phyloP scores from a whole-genome alignment of 176 grass and related monocot genomes.

The Ampelocalamus luodianensis region DNA sequence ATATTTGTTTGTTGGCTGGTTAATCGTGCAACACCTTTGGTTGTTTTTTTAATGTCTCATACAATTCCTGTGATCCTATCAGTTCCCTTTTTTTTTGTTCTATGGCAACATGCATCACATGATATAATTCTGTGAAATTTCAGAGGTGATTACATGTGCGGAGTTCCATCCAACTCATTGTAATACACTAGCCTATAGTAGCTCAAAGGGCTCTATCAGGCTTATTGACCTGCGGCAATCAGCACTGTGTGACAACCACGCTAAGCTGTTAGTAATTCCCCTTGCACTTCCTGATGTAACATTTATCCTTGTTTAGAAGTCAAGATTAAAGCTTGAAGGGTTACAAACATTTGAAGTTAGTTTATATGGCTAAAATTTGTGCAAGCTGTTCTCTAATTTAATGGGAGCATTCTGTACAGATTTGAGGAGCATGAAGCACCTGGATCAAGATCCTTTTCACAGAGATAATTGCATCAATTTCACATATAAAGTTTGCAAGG shows the following conservation, averaged over 20 bases:
- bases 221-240: slow-evolving; percentile 91
- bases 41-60: slow-evolving; percentile 20
- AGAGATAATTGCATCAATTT: slow-evolving; percentile 92
- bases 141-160: slow-evolving; percentile 96
- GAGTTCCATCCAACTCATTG: slow-evolving; percentile 91
- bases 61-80: slow-evolving; percentile 24
- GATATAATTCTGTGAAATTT: slow-evolving; percentile 54
- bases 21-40: slow-evolving; percentile 8
- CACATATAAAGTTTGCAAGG: slow-evolving; percentile 87
- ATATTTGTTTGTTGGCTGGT: slow-evolving; percentile 34
- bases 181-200: slow-evolving; percentile 92
- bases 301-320: slow-evolving; percentile 41
- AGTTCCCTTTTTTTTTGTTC: slow-evolving; percentile 1
- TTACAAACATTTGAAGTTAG: slow-evolving; percentile 18
- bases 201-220: slow-evolving; percentile 92
- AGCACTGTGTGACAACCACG: slow-evolving; percentile 84
- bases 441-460: slow-evolving; percentile 87
- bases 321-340: background rate
- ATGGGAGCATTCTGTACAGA: slow-evolving; percentile 44
- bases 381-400: slow-evolving; percentile 29
- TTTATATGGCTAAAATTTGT: slow-evolving; percentile 28
- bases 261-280: slow-evolving; percentile 73
- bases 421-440: slow-evolving; percentile 82
- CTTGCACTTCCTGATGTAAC: slow-evolving; percentile 45
- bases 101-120: slow-evolving; percentile 40